Percentiles rank a stretch among this genome's conserved stretches.
Conservation (phyloP, 2,329 filamentous ascomycete genomes). For the Shiraia bambusicola region DNA sequence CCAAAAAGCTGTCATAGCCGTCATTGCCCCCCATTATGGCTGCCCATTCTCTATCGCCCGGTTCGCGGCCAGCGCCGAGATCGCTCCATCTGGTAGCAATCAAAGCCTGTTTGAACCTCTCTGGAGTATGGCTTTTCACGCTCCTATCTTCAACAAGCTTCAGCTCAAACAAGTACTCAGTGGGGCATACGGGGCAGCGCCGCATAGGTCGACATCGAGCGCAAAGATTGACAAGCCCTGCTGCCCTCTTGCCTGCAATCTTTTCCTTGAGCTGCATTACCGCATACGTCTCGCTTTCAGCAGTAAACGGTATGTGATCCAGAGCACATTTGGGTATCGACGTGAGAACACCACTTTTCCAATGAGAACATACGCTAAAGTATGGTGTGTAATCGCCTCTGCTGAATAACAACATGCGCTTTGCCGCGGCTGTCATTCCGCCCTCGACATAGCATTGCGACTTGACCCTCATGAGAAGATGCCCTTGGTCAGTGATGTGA, state of each 20-base stretch:
- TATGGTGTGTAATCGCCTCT: constrained; percentile 63
- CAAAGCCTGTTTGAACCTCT: constrained; percentile 60
- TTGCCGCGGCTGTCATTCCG: constrained; percentile 53
- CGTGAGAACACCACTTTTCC: constrained; percentile 63
- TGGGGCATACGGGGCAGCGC: constrained; percentile 62
- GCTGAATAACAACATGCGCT: constrained; percentile 60
- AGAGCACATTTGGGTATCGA: constrained; percentile 63
- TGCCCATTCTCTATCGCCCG: constrained; percentile 56
- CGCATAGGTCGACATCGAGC: constrained; percentile 60
- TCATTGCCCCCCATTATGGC: constrained; percentile 48
- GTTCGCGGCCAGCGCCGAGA: constrained; percentile 54
- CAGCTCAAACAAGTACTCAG: constrained; percentile 63
- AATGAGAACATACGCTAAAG: constrained; percentile 64
- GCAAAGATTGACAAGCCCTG: constrained; percentile 56
- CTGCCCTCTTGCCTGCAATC: constrained; percentile 32
- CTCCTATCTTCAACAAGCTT: constrained; percentile 59
- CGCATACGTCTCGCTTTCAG: constrained; percentile 41
- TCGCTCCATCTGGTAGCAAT: constrained; percentile 64
- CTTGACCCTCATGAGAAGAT: constrained; percentile 60
- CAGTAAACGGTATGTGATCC: constrained; percentile 55
- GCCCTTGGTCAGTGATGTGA: constrained; percentile 56
- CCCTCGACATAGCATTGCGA: constrained; percentile 55
- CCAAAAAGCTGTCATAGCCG: constrained; percentile 56
- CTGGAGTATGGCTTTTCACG: constrained; percentile 40
- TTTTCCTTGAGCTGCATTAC: constrained; percentile 43